These are phyloP conservation scores for Backusella sp. DNA, from an alignment of 192 early-diverging fungal genomes.

Conservation along the genomic window DNA sequence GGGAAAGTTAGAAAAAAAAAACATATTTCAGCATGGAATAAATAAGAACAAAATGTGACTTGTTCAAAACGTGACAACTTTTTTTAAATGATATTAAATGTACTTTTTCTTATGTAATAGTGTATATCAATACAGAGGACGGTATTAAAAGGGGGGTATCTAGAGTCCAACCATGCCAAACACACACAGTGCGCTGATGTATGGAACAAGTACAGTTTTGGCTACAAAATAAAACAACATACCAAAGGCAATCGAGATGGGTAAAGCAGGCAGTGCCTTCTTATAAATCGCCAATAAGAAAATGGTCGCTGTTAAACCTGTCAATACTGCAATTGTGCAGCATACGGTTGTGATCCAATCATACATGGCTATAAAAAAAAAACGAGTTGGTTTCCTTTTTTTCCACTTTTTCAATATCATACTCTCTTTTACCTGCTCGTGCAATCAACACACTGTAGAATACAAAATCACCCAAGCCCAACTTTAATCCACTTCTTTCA, in stretches of 20 bases:
- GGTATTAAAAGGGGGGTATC: neutral
- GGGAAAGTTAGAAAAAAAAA: neutral
- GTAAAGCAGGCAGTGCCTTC: constrained; percentile 83
- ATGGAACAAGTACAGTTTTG: constrained; percentile 49
- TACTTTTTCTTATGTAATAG: neutral
- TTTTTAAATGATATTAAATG: neutral
- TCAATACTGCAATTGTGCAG: constrained; percentile 74
- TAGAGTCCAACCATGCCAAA: constrained; percentile 38
- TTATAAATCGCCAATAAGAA: constrained; percentile 79
- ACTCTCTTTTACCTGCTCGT: constrained; percentile 56
- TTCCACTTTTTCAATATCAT: too few relatives aligned
- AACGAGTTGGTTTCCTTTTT: neutral
- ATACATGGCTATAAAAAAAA: constrained; percentile 51
- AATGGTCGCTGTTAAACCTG: constrained; percentile 87
- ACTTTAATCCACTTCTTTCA: constrained; percentile 69
- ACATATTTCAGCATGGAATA: neutral
- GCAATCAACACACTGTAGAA: constrained; percentile 85
- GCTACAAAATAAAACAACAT: constrained; percentile 78
- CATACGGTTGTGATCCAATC: constrained; percentile 83
- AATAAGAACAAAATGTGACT: neutral
- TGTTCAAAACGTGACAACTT: neutral
- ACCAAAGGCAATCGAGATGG: constrained; percentile 86
- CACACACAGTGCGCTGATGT: constrained; percentile 30
- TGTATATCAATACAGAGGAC: neutral
- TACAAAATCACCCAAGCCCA: constrained; percentile 91